Percentiles rank a stretch among this genome's conserved stretches.
Evolutionary conservation across 225 moss, liverwort and hornwort species (phyloP).

Genomic region (Pleurozium schreberi): DNA sequence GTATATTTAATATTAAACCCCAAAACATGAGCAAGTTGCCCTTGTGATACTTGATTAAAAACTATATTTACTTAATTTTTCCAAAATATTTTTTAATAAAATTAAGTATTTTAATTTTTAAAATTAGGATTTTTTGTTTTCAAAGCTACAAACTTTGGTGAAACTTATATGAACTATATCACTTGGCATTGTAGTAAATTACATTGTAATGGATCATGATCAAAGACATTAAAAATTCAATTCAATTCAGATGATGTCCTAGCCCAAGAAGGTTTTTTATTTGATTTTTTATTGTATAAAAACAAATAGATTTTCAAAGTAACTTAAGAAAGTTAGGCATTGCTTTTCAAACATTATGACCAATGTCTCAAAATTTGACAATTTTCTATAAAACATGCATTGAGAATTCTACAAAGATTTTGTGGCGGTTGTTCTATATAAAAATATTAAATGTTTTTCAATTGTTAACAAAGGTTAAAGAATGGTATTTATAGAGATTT

Average conservation of each 20-base stretch:
- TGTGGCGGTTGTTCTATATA: background rate
- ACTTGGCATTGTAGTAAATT: no score
- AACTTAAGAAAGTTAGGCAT: background rate
- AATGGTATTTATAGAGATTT: no score
- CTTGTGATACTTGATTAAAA: background rate
- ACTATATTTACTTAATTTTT: background rate
- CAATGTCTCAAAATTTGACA: background rate
- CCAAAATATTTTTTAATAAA: rapidly evolving
- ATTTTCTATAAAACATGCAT: background rate
- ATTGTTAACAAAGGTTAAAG: background rate
- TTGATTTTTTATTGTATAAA: no score
- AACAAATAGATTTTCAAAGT: background rate
- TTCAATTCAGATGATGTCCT: background rate
- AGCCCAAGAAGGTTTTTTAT: no score
- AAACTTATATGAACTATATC: background rate
- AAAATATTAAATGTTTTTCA: background rate
- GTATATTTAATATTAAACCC: background rate
- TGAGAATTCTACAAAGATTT: no score
- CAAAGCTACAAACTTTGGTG: background rate
- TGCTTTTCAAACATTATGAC: background rate
- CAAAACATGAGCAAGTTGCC: rapidly evolving
- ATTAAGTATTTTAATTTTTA: background rate
- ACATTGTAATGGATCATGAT: no score
- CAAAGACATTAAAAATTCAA: background rate
- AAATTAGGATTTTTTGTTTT: background rate